phyloP scores from a whole-genome alignment of 805 yeast genomes.

The Cyberlindnera maclurae region DNA sequence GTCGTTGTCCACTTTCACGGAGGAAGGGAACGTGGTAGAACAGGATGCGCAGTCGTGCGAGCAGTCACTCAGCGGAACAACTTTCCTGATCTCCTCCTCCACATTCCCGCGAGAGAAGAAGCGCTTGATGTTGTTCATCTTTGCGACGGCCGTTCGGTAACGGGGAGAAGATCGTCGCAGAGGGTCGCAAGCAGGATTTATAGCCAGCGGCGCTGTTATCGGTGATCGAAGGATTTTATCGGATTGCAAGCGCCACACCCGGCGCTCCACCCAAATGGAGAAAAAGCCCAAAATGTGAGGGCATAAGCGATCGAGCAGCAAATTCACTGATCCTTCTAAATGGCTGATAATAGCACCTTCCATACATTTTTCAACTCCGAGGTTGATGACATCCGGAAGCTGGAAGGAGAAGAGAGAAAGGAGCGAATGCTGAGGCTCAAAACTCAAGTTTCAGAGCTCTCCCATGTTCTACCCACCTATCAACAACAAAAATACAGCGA shows the following conservation, averaged over 20 bases:
- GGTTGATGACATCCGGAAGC: neutral
- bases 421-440: constrained; percentile 5
- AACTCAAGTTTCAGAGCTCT: constrained; percentile 9
- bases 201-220: too few relatives aligned
- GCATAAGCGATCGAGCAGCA: neutral
- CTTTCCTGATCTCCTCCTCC: constrained; percentile 26
- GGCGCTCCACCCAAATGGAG: neutral
- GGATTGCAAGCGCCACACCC: neutral
- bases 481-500: constrained; percentile 18
- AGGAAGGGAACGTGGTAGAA: constrained; percentile 42
- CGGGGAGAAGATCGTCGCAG: neutral
- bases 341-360: constrained; percentile 5
- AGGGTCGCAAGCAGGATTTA: too few relatives aligned
- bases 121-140: constrained; percentile 7
- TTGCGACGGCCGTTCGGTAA: neutral
- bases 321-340: constrained; percentile 1
- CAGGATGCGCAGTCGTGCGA: constrained; percentile 51
- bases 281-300: neutral
- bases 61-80: constrained; percentile 42
- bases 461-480: constrained; percentile 18
- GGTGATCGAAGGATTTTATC: neutral
- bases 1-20: constrained; percentile 32
- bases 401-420: neutral
- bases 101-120: constrained; percentile 6
- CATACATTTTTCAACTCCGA: constrained; percentile 2